phyloP scores from a whole-genome alignment of 331 rosid species.

The Malus hybrid region DNA sequence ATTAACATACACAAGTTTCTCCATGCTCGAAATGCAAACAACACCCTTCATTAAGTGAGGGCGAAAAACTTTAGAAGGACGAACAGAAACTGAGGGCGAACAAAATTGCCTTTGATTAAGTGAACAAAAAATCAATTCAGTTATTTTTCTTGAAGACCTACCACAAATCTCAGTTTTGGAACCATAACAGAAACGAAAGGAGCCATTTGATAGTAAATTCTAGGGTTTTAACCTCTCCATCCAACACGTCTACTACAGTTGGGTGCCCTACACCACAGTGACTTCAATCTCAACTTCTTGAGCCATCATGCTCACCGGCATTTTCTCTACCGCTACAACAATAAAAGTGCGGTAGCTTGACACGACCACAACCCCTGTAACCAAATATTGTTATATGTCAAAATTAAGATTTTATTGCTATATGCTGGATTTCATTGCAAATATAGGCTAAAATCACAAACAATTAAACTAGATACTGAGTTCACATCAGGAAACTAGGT shows the following conservation, averaged over 20 bases:
- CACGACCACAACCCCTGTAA: slow-evolving; percentile 72
- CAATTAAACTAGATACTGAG: not conserved
- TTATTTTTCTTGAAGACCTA: no score
- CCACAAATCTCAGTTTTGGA: not conserved
- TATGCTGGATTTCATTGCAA: not conserved
- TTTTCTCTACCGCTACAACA: slow-evolving; percentile 76
- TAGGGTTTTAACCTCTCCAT: not conserved
- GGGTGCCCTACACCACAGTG: not conserved
- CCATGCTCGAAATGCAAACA: no score
- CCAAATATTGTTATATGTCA: not conserved
- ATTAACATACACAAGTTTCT: no score
- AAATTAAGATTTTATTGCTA: not conserved
- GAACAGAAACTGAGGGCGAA: no score
- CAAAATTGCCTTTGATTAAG: no score
- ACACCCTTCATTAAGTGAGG: no score
- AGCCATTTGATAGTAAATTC: not conserved
- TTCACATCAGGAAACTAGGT: not conserved
- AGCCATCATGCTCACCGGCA: slow-evolving; percentile 17
- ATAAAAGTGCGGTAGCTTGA: slow-evolving; percentile 78
- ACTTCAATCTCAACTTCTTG: not conserved
- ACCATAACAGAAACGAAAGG: not conserved
- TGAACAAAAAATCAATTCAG: no score
- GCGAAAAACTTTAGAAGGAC: no score
- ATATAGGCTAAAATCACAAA: not conserved
- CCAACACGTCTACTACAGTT: not conserved